phyloP scores from a whole-genome alignment of 495 filamentous ascomycete species.

The Penicillium desertorum region DNA sequence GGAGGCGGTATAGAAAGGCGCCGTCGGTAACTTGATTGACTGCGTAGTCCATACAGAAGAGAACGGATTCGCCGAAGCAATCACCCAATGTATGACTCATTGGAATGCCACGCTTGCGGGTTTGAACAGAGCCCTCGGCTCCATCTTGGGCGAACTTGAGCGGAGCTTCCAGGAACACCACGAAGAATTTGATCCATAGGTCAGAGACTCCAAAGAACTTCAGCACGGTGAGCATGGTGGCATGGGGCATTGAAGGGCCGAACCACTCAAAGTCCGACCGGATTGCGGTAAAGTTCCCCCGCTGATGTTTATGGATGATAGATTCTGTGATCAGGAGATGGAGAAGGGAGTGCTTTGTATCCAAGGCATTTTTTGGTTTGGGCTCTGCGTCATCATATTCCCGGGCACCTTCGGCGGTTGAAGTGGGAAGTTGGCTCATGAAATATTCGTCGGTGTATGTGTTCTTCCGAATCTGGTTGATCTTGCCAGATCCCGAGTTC shows the following conservation, averaged over 20 bases:
- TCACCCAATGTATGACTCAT: constrained; percentile 60
- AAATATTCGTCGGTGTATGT: constrained; percentile 54
- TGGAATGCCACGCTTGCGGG: constrained; percentile 57
- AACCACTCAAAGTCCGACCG: constrained; percentile 64
- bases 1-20: constrained; percentile 57
- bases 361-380: constrained; percentile 42
- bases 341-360: constrained; percentile 59
- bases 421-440: constrained; percentile 49
- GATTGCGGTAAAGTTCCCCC: constrained; percentile 59
- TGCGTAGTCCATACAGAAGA: constrained; percentile 66
- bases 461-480: constrained; percentile 37
- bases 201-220: constrained; percentile 60
- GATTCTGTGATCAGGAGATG: constrained; percentile 63
- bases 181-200: constrained; percentile 62
- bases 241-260: constrained; percentile 60
- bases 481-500: constrained; percentile 11
- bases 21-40: constrained; percentile 59
- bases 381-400: constrained; percentile 33
- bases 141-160: constrained; percentile 59
- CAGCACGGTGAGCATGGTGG: constrained; percentile 55
- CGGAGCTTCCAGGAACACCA: constrained; percentile 57
- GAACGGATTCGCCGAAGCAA: constrained; percentile 57
- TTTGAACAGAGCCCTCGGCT: constrained; percentile 35
- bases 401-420: constrained; percentile 20
- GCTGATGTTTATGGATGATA: constrained; percentile 55